Evolutionary conservation across 129 eudicot species (phyloP).

Genomic region (Flaveria robusta): DNA sequence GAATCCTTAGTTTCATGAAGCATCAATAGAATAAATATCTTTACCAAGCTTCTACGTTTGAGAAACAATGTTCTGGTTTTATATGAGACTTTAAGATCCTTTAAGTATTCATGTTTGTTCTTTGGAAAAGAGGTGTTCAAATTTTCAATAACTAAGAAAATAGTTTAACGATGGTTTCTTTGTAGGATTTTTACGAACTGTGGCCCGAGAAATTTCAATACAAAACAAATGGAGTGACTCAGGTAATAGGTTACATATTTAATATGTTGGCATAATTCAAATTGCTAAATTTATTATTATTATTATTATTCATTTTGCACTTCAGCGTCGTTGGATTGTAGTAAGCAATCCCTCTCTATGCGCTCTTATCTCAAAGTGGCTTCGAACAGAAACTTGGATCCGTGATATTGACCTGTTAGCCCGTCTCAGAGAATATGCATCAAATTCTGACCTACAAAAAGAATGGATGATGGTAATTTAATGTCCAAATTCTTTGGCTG

Average conservation of each 20-base stretch:
- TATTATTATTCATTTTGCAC: background rate
- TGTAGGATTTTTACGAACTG: conserved; percentile 57
- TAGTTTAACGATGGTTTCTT: conserved; percentile 22
- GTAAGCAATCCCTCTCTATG: conserved; percentile 64
- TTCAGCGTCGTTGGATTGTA: conserved; percentile 67
- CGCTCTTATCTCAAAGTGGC: conserved; percentile 58
- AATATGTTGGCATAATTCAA: conserved; percentile 14
- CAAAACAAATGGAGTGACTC: conserved; percentile 69
- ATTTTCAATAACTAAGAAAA: background rate
- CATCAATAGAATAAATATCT: background rate
- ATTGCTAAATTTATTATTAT: conserved; percentile 16
- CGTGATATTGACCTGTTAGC: conserved; percentile 48
- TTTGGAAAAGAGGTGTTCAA: background rate
- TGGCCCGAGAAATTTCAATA: conserved; percentile 67
- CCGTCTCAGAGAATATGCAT: conserved; percentile 45
- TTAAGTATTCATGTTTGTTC: background rate
- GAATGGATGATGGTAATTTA: conserved; percentile 52
- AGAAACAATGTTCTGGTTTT: background rate
- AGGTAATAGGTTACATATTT: conserved; percentile 38
- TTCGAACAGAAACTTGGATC: conserved; percentile 61
- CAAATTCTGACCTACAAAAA: conserved; percentile 49
- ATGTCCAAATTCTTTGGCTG: background rate
- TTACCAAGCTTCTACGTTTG: background rate
- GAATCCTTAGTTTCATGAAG: background rate
- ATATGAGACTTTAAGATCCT: conserved; percentile 14